These are phyloP conservation scores for Rhazya stricta DNA, from an alignment of 257 asterid genomes.

Conservation along the genomic window DNA sequence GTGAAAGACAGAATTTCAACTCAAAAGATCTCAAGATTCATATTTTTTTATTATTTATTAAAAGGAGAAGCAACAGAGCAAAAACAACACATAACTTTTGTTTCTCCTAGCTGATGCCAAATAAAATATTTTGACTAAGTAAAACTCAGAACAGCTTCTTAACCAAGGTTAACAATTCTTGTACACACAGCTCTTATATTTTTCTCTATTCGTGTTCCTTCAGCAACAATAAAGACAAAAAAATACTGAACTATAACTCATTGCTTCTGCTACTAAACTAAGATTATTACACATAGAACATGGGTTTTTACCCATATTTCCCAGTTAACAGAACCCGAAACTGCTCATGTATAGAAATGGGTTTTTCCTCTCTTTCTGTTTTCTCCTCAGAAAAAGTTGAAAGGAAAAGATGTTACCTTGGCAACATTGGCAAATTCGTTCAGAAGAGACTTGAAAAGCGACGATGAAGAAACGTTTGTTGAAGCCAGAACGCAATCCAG, in stretches of 20 bases:
- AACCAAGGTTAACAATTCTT: neutral
- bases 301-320: neutral
- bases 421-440: conserved; percentile 47
- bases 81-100: neutral
- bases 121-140: neutral
- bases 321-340: neutral
- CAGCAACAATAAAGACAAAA: neutral
- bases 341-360: neutral
- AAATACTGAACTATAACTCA: neutral
- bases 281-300: neutral
- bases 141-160: neutral
- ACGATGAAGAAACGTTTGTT: conserved; percentile 51
- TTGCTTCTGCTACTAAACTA: neutral
- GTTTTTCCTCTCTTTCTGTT: no score
- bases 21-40: conserved; percentile 15
- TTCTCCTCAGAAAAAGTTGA: neutral
- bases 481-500: conserved; percentile 73
- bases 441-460: conserved; percentile 48
- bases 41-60: neutral
- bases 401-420: conserved; percentile 33
- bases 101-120: neutral
- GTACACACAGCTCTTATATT: neutral
- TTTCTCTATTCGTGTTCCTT: neutral
- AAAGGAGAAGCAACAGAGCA: neutral
- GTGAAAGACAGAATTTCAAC: conserved; percentile 7